phyloP scores from a whole-genome alignment of 495 filamentous ascomycete species.

The Clavariopsis aquatica region DNA sequence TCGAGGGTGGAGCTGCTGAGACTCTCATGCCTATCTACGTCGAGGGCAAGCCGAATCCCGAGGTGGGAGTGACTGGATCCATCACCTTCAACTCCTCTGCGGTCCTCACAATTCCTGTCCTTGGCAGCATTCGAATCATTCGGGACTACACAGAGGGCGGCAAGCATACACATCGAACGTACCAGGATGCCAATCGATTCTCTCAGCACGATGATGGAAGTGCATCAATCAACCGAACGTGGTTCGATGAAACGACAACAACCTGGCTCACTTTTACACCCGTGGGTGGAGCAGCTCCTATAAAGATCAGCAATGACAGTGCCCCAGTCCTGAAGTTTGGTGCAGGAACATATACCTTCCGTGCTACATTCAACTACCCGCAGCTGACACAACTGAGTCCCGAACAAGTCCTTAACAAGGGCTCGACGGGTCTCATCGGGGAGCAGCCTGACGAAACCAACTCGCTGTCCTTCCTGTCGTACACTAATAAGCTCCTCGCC shows the following conservation, averaged over 20 bases:
- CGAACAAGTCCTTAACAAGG: slow-evolving; percentile 52
- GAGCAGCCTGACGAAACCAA: slow-evolving; percentile 51
- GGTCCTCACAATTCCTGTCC: slow-evolving; percentile 54
- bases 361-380: slow-evolving; percentile 62
- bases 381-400: slow-evolving; percentile 57
- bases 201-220: slow-evolving; percentile 46
- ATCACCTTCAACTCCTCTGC: slow-evolving; percentile 60
- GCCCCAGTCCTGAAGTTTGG: slow-evolving; percentile 52
- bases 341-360: slow-evolving; percentile 58
- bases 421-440: slow-evolving; percentile 50
- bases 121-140: slow-evolving; percentile 63
- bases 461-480: slow-evolving; percentile 64
- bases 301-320: slow-evolving; percentile 39
- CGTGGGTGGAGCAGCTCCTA: slow-evolving; percentile 28
- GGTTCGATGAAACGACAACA: slow-evolving; percentile 64
- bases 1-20: slow-evolving; percentile 51
- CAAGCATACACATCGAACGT: slow-evolving; percentile 52
- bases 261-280: slow-evolving; percentile 53
- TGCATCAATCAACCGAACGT: slow-evolving; percentile 53
- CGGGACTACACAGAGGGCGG: slow-evolving; percentile 63
- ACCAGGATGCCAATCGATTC: slow-evolving; percentile 57
- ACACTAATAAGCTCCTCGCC: slow-evolving; percentile 61
- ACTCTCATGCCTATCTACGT: slow-evolving; percentile 48
- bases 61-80: slow-evolving; percentile 54
- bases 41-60: slow-evolving; percentile 32